Conservation (phyloP, 441 rosid species). For the Lagerstroemia fauriei region DNA sequence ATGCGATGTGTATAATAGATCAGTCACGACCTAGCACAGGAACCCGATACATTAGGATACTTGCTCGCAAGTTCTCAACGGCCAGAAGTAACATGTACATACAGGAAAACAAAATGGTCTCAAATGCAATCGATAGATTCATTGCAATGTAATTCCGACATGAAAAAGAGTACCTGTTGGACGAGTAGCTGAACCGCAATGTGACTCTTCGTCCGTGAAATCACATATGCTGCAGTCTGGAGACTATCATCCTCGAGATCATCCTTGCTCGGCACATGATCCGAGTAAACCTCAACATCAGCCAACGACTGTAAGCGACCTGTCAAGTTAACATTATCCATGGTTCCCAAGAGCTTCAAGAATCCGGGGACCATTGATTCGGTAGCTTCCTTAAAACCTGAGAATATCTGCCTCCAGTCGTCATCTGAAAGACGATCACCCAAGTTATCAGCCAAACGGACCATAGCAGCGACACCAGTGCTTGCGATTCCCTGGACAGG, state of each 20-base stretch:
- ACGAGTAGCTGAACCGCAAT: constrained; percentile 74
- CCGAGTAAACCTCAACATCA: constrained; percentile 62
- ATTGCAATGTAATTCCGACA: not conserved
- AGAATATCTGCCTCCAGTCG: constrained; percentile 74
- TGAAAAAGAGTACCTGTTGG: constrained; percentile 55
- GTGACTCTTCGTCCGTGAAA: constrained; percentile 81
- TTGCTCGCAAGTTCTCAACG: not conserved
- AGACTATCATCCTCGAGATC: constrained; percentile 77
- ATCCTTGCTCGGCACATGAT: constrained; percentile 53
- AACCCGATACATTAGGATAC: not conserved
- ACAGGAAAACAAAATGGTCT: too few species aligned
- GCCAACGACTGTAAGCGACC: constrained; percentile 35
- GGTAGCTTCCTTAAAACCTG: constrained; percentile 73
- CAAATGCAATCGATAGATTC: not conserved
- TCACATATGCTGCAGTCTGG: constrained; percentile 74
- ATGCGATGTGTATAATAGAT: constrained; percentile 60
- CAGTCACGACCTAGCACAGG: constrained; percentile 64
- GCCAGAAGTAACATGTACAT: too few species aligned
- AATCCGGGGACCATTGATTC: constrained; percentile 61
- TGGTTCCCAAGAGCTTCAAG: constrained; percentile 68
- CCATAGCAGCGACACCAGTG: constrained; percentile 68
- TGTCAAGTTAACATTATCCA: constrained; percentile 62
- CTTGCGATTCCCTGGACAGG: constrained; percentile 82
- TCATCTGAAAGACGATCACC: constrained; percentile 66
- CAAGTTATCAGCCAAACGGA: constrained; percentile 66